phyloP scores from a whole-genome alignment of 495 filamentous ascomycete genomes.

The Zalerion maritima region DNA sequence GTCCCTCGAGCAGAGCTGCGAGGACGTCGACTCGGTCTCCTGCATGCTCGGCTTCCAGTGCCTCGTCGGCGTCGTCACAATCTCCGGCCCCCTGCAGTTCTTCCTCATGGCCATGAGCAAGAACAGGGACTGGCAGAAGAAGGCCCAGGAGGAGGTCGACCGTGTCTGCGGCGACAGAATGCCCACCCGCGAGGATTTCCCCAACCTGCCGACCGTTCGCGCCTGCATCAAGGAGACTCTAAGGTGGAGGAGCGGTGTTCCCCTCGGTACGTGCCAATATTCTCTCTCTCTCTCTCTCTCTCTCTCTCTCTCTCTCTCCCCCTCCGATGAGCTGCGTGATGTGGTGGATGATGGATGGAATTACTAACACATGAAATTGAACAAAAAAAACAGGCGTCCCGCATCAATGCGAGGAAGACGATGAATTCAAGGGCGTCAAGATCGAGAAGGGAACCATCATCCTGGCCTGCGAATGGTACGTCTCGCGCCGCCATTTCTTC shows the following conservation, averaged over 20 bases:
- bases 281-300: no score
- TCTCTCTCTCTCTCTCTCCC: no score
- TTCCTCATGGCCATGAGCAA: conserved; percentile 35
- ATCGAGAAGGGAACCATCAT: conserved; percentile 37
- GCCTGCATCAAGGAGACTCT: conserved; percentile 46
- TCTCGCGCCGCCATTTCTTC: background rate
- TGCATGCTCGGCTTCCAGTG: conserved; percentile 35
- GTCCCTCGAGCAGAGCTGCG: conserved; percentile 19
- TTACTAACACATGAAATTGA: no score
- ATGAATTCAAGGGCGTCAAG: conserved; percentile 32
- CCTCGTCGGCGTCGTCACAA: conserved; percentile 33
- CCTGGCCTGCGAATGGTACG: conserved; percentile 40
- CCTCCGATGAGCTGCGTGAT: no score
- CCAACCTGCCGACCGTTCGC: conserved; percentile 33
- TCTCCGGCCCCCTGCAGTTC: conserved; percentile 30
- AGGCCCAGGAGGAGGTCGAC: conserved; percentile 45
- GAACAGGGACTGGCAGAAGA: conserved; percentile 31
- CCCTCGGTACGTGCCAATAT: conserved; percentile 27
- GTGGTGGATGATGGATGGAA: no score
- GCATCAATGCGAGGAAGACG: conserved; percentile 34
- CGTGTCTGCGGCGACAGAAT: conserved; percentile 37
- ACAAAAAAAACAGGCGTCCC: conserved; percentile 37
- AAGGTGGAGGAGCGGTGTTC: conserved; percentile 43
- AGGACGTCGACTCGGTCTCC: conserved; percentile 29
- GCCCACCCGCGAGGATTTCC: conserved; percentile 31